Percentiles rank a stretch among this genome's conserved stretches.
Evolutionary conservation across 257 asterid species (phyloP).

Genomic region (Solanum stenotomum): DNA sequence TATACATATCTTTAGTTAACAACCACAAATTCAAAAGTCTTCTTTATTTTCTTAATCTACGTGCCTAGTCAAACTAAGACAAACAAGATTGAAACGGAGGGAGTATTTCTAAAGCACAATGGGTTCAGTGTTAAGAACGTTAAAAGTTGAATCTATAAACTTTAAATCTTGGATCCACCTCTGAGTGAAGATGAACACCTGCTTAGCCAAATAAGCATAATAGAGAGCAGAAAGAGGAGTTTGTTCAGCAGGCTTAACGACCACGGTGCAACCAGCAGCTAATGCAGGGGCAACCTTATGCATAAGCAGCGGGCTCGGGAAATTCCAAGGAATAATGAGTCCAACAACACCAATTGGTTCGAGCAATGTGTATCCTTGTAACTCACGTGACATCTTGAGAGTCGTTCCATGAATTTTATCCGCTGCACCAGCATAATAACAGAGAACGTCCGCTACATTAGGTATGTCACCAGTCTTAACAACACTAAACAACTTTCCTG

Average conservation of each 20-base stretch:
- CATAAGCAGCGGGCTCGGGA: conserved; percentile 19
- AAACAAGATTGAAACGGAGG: too few relatives aligned
- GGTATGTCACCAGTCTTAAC: conserved; percentile 23
- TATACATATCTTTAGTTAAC: too few relatives aligned
- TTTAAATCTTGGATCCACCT: neutral
- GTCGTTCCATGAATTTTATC: conserved; percentile 38
- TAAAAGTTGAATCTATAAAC: neutral
- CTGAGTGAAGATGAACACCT: neutral
- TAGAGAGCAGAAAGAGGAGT: conserved; percentile 29
- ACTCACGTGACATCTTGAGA: conserved; percentile 18
- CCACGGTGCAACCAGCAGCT: conserved; percentile 38
- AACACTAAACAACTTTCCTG: conserved; percentile 15
- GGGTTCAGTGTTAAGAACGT: too few relatives aligned
- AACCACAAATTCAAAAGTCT: too few relatives aligned
- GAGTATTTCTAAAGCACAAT: too few relatives aligned
- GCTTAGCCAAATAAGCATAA: conserved; percentile 30
- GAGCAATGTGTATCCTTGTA: conserved; percentile 30
- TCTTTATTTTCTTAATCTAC: too few relatives aligned
- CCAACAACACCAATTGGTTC: conserved; percentile 39
- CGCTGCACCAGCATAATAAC: conserved; percentile 35
- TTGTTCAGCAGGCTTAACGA: conserved; percentile 38
- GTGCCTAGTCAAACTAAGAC: too few relatives aligned
- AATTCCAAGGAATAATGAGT: conserved; percentile 40
- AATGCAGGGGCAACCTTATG: conserved; percentile 25
- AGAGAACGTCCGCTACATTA: neutral